Base-by-base conservation (phyloP, 305 asterid genomes). In the Fraxinus dipetala region DNA sequence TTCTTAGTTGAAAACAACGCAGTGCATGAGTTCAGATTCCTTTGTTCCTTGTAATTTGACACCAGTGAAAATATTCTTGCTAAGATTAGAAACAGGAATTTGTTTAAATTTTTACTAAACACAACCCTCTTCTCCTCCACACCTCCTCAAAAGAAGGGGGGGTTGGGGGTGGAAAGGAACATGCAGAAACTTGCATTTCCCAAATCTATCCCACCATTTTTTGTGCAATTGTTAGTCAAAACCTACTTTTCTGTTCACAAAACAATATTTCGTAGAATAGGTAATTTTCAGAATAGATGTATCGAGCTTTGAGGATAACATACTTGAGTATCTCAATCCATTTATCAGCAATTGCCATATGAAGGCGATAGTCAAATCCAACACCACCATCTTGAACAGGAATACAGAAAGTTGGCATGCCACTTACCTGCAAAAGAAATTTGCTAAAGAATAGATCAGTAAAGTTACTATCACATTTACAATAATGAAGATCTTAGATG, bases 331-430 rank as follows among this genome's bases (percentile, higher is more conserved):
- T 87, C 87, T 95, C 97, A 81, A 96, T 93, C 99, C 99, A 96
- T 86, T 96, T 95, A 87, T 96, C 99, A 61, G 99, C 98, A 88
- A 95, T 83, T 79, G 99, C 99, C 99, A 96, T 96, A 78, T 96
- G 99, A 78, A 96, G 92, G 70, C 99, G 98, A 86, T 93, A 96
- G 86, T 95, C 98, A 87, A 96, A 96, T 78, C 99, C 99, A 83
- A 95, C 88, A 79, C 99, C 99, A 10, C 99, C 99, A 89, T 95
- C 98, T 90, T 87, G 89, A 85, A 95, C 92, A 78, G 99, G 92
- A 85, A 96, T 86, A 85, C 98, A 92, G 85, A 96, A 95, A 18
- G 99, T 65, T 54, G 99, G 99, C 99, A 96, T 96, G 88, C 99
- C 99, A 82, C 99, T 96, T 40, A 96, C 99, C 99, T 96, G 96